These are phyloP conservation scores for Panicum miliaceum DNA, from an alignment of 176 grass and related monocot species.

Conservation along the genomic window DNA sequence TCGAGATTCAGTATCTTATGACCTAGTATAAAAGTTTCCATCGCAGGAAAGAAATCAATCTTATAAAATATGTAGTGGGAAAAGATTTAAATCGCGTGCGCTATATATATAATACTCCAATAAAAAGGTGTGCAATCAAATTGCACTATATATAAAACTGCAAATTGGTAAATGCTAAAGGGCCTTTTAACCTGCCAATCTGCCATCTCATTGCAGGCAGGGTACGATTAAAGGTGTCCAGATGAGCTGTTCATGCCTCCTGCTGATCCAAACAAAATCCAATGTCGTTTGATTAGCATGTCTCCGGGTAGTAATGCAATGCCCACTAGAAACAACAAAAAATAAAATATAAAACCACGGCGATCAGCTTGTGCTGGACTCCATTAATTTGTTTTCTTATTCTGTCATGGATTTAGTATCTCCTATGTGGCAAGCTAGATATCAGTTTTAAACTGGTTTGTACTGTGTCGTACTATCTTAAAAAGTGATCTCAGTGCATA, in stretches of 20 bases:
- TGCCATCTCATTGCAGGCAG: neutral
- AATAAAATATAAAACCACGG: neutral
- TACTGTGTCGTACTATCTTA: neutral
- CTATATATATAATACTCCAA: neutral
- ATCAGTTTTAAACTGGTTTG: neutral
- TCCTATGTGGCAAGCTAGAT: neutral
- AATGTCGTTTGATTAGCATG: neutral
- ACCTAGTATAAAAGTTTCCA: neutral
- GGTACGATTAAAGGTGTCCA: neutral
- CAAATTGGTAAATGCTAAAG: neutral
- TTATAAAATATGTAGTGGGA: neutral
- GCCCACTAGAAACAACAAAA: neutral
- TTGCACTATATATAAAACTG: constrained; percentile 1
- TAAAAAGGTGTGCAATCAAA: neutral
- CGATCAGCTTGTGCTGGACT: constrained; percentile 1
- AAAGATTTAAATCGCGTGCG: neutral
- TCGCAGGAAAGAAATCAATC: neutral
- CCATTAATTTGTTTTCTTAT: constrained; percentile 15
- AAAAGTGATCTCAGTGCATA: constrained; percentile 14
- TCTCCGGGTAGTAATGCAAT: constrained; percentile 3
- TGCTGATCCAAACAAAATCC: neutral
- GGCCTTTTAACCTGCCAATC: neutral
- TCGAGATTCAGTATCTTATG: neutral
- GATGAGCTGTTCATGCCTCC: neutral
- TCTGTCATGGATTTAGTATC: neutral